Evolutionary conservation across 306 rosid species (phyloP), one percentile per base, ranked within the genome.

Genomic region (Rubus idaeus): DNA sequence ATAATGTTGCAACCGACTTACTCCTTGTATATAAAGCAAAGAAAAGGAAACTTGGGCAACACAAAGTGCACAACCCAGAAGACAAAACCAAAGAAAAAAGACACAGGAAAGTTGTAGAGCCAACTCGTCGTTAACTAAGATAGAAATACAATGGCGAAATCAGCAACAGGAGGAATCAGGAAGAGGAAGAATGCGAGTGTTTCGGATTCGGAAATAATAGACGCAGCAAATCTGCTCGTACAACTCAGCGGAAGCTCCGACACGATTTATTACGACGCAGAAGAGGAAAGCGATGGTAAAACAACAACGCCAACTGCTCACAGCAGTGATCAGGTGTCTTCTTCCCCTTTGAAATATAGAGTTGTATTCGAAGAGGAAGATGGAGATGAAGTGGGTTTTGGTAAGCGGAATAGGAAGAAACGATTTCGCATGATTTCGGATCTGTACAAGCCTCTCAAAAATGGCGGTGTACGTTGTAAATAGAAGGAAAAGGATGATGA

Each of bases 221-320:
- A 85, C 71, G 88, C 78, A 9, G 93, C 89, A n/a, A 67, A 66
- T 61, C 81, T 52, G 26, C 85, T 89, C 60, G 40, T 87, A 37
- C 83, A 89, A 52, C 84, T 89, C 10, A 82, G 89, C 57, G 86
- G 73, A 45, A 76, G 71, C 61, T 78, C 44, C n/a, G 84, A 56
- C 51, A 49, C 81, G 30, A 30, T 35, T 42, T 3, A 30, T 26
- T 7, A 65, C 65, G 60, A 71, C 79, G 63, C n/a, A 8, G 69
- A 12, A 79, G 70, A 41, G 18, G 60, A 79, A 64, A 75, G 67
- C 76, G n/a, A 30, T 47, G 81, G 85, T 23, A 51, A 39, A 71
- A 55, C 65, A 71, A 55, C 65, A 75, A 14, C n/a, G 58, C 77
- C 79, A 67, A 42, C 39, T 6, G 7, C 61, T 37, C 18, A 8